These are phyloP conservation scores for Rhodotorula sp. DNA, from an alignment of 1,284 basidiomycete genomes.

Conservation along the genomic window DNA sequence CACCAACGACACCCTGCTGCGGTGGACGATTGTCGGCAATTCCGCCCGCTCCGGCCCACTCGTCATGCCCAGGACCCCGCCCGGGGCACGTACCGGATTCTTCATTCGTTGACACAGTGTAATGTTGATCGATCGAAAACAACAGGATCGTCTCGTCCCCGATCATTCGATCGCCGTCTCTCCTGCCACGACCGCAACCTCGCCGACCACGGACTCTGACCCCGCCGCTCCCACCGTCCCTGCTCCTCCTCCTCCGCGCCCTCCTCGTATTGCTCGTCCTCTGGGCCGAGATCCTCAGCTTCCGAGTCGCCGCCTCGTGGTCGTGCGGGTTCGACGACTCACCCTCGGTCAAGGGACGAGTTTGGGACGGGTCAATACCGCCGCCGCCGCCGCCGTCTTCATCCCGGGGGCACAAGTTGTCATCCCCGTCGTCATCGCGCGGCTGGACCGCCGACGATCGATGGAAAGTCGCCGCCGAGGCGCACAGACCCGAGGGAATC, in stretches of 20 bases:
- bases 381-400: too few relatives aligned
- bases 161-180: conserved; percentile 7
- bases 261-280: conserved; percentile 30
- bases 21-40: too few relatives aligned
- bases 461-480: background rate
- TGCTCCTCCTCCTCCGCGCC: conserved; percentile 9
- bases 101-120: too few relatives aligned
- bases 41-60: too few relatives aligned
- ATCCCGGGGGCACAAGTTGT: too few relatives aligned
- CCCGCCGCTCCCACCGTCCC: background rate
- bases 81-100: background rate
- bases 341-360: conserved; percentile 10
- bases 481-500: conserved; percentile 14
- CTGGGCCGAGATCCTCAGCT: conserved; percentile 23
- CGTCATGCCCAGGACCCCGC: background rate
- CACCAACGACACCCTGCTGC: too few relatives aligned
- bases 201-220: background rate
- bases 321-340: conserved; percentile 22
- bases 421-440: too few relatives aligned
- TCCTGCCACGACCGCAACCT: background rate
- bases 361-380: conserved; percentile 8
- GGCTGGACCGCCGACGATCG: conserved; percentile 2
- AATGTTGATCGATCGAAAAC: background rate
- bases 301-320: conserved; percentile 11
- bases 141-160: conserved; percentile 5